Conservation (phyloP, 495 filamentous ascomycete species). For the Aspergillus steynii region DNA sequence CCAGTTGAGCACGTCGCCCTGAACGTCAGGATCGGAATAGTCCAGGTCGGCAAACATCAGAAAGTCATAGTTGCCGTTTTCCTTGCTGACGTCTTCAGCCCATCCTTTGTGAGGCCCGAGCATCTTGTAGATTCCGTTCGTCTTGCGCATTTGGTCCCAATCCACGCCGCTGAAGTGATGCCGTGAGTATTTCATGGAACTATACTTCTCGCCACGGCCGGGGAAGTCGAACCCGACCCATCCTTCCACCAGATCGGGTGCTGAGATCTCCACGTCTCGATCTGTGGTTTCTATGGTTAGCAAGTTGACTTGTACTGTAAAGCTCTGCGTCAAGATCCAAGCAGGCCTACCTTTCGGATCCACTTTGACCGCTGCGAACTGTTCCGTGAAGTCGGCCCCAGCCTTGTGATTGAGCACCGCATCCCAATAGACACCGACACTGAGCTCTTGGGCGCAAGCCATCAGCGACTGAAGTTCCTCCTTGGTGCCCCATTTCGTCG, state of each 20-base stretch:
- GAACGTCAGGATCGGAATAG: constrained; percentile 64
- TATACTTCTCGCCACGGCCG: constrained; percentile 59
- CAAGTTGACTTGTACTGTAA: background rate
- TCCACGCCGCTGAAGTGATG: constrained; percentile 72
- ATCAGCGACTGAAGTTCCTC: constrained; percentile 59
- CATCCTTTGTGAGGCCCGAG: constrained; percentile 63
- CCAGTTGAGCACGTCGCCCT: constrained; percentile 65
- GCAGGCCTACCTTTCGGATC: constrained; percentile 47
- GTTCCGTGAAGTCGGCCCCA: constrained; percentile 63
- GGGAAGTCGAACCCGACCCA: constrained; percentile 72
- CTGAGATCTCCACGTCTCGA: constrained; percentile 56
- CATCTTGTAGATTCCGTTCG: constrained; percentile 69
- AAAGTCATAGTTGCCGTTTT: constrained; percentile 75
- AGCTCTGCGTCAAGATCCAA: background rate
- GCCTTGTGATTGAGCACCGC: constrained; percentile 78
- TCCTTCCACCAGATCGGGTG: constrained; percentile 62
- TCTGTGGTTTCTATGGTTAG: constrained; percentile 31
- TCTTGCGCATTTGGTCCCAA: constrained; percentile 58
- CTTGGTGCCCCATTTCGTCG: constrained; percentile 75
- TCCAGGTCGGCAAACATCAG: constrained; percentile 70
- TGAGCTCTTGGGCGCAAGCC: constrained; percentile 48
- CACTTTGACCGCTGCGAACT: constrained; percentile 61
- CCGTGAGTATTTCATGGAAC: constrained; percentile 64
- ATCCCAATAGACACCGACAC: constrained; percentile 68
- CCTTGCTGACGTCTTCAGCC: constrained; percentile 62